Evolutionary conservation across 768 basidiomycete genomes (phyloP), one percentile per base, ranked within the genome.

Genomic region (Rhizopogon rudus): DNA sequence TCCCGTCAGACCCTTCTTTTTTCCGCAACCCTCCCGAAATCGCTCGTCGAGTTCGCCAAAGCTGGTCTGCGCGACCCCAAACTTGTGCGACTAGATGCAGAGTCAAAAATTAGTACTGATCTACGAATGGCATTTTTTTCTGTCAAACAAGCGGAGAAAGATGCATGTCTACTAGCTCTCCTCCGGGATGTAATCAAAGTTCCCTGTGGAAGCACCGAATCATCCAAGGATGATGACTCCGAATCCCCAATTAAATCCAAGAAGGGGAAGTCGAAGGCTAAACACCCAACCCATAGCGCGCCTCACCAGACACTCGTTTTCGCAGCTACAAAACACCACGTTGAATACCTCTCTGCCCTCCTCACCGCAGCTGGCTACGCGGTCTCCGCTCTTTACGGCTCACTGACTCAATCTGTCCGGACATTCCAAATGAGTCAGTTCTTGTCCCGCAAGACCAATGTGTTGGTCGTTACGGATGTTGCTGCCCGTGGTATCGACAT

Each of bases 401-500:
- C 97, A 6, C 82, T 99, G 39, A 95, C 97, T 64, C 97, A 99
- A 69, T 74, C 81, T 3, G 94, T 95, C 1, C 88, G 97, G 54
- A 84, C 85, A 29, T 82, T 81, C 58, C 94, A 98, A 64, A 93
- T 99, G 87, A 87, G 90, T 56, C 82, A 83, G 56, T 99, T 99
- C 73, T 84, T 94, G 22, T 78, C 82, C 12, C 89, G 91, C 1
- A 67, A 75, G 31, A 91, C 93, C 0, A 88, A 78, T 59, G 79
- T 99, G 45, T 77, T 99, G 25, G 94, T 98, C 37, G 97, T 98
- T 42, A 99, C 97, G 0, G 97, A 99, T 65, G 93, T 99, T 40
- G 97, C 97, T 17, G 97, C 97, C 13, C 88, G 97, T 61, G 97
- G 97, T 64, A 93, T 99, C 62, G 97, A 99, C 72, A 95, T 99